Evolutionary conservation across 352 stramenopile species (phyloP).

Genomic region (Phytophthora fragariaefolia): DNA sequence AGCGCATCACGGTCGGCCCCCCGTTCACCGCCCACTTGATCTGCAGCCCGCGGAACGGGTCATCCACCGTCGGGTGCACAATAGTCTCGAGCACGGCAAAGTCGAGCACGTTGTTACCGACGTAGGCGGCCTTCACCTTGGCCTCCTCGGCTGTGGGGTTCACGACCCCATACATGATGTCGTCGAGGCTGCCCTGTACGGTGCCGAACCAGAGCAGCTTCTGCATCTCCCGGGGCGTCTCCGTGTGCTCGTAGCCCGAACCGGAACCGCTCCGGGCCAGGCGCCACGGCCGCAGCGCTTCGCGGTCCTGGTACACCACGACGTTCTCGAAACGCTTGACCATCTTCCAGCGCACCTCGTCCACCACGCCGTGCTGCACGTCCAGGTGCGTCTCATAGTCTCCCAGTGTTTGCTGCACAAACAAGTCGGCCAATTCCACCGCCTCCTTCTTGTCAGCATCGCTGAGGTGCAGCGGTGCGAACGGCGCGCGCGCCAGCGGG

Average conservation of each 20-base stretch:
- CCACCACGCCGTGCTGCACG: conserved; percentile 27
- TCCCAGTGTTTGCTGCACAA: conserved; percentile 40
- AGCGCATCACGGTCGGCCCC: conserved; percentile 44
- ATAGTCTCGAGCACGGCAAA: conserved; percentile 55
- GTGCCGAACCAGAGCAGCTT: conserved; percentile 50
- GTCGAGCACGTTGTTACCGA: conserved; percentile 51
- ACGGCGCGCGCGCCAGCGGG: conserved; percentile 36
- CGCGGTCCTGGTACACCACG: conserved; percentile 40
- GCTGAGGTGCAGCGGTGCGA: conserved; percentile 38
- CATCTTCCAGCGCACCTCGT: conserved; percentile 46
- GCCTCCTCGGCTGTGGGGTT: conserved; percentile 38
- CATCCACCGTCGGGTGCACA: conserved; percentile 38
- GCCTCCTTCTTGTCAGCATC: conserved; percentile 28
- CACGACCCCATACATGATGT: conserved; percentile 50
- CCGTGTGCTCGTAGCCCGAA: conserved; percentile 13
- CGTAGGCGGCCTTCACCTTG: conserved; percentile 38
- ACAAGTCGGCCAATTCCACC: conserved; percentile 36
- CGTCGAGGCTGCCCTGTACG: conserved; percentile 44
- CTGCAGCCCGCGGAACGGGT: conserved; percentile 49
- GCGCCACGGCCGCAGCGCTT: conserved; percentile 10
- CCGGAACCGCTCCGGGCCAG: conserved; percentile 12
- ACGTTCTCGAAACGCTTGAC: conserved; percentile 47
- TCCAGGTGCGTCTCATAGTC: conserved; percentile 42
- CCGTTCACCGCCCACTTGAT: conserved; percentile 62
- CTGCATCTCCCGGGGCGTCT: conserved; percentile 36